These are phyloP conservation scores for Phylloporus rhodoxanthus DNA, from an alignment of 768 basidiomycete genomes.

Conservation along the genomic window DNA sequence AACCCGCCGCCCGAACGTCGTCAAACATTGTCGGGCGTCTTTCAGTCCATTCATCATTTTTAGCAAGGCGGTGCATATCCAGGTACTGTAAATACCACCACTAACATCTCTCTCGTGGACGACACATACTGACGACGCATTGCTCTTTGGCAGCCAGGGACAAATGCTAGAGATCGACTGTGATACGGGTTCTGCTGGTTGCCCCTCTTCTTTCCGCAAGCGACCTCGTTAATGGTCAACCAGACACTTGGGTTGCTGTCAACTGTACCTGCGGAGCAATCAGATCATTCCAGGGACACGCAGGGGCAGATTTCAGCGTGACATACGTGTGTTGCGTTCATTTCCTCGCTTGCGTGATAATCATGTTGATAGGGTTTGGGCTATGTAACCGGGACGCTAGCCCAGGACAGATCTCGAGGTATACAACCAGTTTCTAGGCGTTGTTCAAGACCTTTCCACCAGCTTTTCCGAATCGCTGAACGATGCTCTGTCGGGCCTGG, in stretches of 20 bases:
- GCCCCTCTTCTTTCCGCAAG: not conserved
- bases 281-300: too few species aligned
- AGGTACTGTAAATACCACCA: too few species aligned
- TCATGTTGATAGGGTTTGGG: slow-evolving; percentile 43
- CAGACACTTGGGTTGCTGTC: slow-evolving; percentile 54
- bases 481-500: slow-evolving; percentile 54
- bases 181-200: slow-evolving; percentile 55
- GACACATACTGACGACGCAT: slow-evolving; percentile 31
- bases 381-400: slow-evolving; percentile 43
- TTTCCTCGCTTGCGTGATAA: slow-evolving; percentile 2
- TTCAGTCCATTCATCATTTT: too few species aligned
- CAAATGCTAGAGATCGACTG: slow-evolving; percentile 53
- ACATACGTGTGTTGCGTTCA: slow-evolving; percentile 34
- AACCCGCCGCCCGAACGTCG: too few species aligned
- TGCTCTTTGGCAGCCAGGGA: slow-evolving; percentile 49
- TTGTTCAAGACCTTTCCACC: slow-evolving; percentile 40
- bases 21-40: too few species aligned
- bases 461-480: slow-evolving; percentile 51
- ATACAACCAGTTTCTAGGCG: slow-evolving; percentile 50
- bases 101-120: slow-evolving; percentile 33
- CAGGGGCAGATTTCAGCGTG: slow-evolving; percentile 40
- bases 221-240: not conserved
- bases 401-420: slow-evolving; percentile 44
- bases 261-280: slow-evolving; percentile 36
- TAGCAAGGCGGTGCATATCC: too few species aligned